Percentiles rank a stretch among this genome's conserved stretches.
These are phyloP conservation scores for Backusella macrospora DNA, from an alignment of 192 early-diverging fungal genomes.

Conservation along the genomic window DNA sequence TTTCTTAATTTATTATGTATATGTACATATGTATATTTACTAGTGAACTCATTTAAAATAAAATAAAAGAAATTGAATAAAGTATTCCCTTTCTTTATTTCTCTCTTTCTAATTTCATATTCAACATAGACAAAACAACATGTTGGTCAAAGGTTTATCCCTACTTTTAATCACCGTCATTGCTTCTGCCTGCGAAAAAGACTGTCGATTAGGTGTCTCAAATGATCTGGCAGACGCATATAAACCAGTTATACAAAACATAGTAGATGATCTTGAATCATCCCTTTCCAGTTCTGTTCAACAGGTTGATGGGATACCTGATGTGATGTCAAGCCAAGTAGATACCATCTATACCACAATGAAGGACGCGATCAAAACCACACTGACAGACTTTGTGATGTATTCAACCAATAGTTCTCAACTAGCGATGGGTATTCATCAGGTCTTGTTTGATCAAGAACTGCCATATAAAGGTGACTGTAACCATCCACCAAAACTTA, in stretches of 20 bases:
- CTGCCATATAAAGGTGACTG: slow-evolving; percentile 62
- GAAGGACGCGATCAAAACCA: slow-evolving; percentile 20
- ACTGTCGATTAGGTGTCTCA: slow-evolving; percentile 53
- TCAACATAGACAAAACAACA: background rate
- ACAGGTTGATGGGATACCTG: slow-evolving; percentile 22
- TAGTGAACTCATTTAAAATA: background rate
- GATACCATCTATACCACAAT: slow-evolving; percentile 21
- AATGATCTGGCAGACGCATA: slow-evolving; percentile 49
- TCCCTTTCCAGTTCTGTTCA: slow-evolving; percentile 26
- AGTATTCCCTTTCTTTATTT: slow-evolving; percentile 3
- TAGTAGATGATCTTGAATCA: slow-evolving; percentile 21
- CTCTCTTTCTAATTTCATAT: background rate
- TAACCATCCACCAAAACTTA: slow-evolving; percentile 48
- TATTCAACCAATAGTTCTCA: slow-evolving; percentile 24
- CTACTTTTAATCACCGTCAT: slow-evolving; percentile 18
- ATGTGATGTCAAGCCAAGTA: slow-evolving; percentile 21
- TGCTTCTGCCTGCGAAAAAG: slow-evolving; percentile 48
- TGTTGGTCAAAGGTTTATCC: slow-evolving; percentile 13
- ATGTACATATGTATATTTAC: no score
- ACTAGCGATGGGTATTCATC: slow-evolving; percentile 43
- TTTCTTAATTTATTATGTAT: no score
- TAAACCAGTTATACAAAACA: slow-evolving; percentile 39
- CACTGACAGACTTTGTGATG: slow-evolving; percentile 26
- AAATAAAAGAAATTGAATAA: background rate
- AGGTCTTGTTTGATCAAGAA: slow-evolving; percentile 48